Conservation (phyloP, 129 eudicot species). For the Gnaphalium uliginosum region DNA sequence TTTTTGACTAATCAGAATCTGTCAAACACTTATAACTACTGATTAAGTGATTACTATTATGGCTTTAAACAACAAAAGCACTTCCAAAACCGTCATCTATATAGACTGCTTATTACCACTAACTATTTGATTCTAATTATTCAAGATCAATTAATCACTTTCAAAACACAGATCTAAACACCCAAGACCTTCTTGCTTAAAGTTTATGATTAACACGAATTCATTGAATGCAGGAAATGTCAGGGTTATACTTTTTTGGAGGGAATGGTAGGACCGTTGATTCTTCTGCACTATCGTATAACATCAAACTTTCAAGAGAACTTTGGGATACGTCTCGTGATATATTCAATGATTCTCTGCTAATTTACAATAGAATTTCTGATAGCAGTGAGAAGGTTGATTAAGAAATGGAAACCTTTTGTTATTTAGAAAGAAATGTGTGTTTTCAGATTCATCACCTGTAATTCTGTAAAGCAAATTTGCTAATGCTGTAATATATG, state of each 20-base stretch:
- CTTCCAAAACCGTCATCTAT: background rate
- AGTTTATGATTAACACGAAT: background rate
- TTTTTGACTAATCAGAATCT: background rate
- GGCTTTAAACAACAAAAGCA: background rate
- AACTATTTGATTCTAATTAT: background rate
- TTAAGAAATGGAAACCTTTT: background rate
- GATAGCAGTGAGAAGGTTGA: constrained; percentile 11
- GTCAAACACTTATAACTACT: too few relatives aligned
- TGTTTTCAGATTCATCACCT: background rate
- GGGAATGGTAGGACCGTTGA: constrained; percentile 69
- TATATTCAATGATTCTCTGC: constrained; percentile 49
- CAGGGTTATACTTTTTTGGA: constrained; percentile 83
- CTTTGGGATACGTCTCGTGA: constrained; percentile 67
- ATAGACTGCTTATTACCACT: background rate
- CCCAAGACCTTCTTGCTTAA: background rate
- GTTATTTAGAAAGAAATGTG: background rate
- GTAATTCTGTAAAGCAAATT: too few relatives aligned
- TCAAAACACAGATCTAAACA: background rate
- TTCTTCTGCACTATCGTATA: constrained; percentile 66
- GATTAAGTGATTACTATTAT: background rate
- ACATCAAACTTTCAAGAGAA: constrained; percentile 53
- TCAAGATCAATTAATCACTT: background rate
- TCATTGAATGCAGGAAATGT: constrained; percentile 59
- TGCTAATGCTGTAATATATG: background rate
- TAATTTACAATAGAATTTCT: constrained; percentile 10